Evolutionary conservation across 208 protist genomes (phyloP), one percentile per base, ranked within the genome.

Genomic region (Leishmania arabica): DNA sequence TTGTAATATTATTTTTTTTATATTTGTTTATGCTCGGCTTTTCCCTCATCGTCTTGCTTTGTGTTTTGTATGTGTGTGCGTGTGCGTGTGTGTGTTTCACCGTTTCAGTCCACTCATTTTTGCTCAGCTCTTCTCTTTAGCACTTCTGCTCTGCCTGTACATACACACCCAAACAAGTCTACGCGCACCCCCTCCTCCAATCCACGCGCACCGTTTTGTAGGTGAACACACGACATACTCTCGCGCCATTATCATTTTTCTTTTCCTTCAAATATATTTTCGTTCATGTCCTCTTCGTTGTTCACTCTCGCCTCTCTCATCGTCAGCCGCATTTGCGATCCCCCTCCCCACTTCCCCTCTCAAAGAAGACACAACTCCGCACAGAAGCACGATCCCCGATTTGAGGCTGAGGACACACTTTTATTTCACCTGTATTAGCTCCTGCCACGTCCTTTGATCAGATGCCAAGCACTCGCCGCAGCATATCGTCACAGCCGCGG

Each of bases 391-490:
- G 5, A 0, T 13, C 62, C 27, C 31, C 31, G 31, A 21, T 68
- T 40, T 17, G 62, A 40, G 15, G 21, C 31, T 37, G 31, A 24
- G 62, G 62, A 19, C 6, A 7, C 31, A 68, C 45, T 53, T 31
- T 31, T 9, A 2, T 42, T 2, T 19, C 6, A 37, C 17, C 45
- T 54, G 2, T 53, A 34, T n/a, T 51, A 17, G 37, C 9, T 73
- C 27, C 42, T 53, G 51, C 15, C 21, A 47, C 27, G 6, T n/a
- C 8, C 3, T 53, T n/a, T 73, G 42, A 73, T 53, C 21, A 51
- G 72, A 62, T 58, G 72, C 72, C 72, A 40, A 62, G 51, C 19
- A 5, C 49, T 58, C 72, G 24, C 27, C 47, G 70, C 70, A 75
- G 27, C 47, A 75, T n/a, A 37, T 56, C 24, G n/a, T 64, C 15